Evolutionary conservation across 441 rosid species (phyloP).

Genomic region (Euphorbia corollata): DNA sequence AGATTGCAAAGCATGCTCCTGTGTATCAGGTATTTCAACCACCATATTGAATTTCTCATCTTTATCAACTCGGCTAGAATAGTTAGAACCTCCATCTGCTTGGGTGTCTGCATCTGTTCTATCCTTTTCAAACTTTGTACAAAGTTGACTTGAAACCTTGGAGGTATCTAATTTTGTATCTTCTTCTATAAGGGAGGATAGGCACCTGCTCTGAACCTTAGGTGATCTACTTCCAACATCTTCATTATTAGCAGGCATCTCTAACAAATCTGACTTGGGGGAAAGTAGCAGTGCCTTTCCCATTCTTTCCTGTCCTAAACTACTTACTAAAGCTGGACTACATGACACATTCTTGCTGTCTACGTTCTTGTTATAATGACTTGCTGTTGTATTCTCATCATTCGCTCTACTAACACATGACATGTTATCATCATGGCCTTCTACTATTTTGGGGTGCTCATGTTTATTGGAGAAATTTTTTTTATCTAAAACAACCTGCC

Average conservation of each 20-base stretch:
- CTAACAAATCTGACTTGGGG: conserved; percentile 30
- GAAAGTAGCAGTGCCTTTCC: conserved; percentile 26
- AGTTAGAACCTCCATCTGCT: conserved; percentile 29
- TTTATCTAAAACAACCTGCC: conserved; percentile 23
- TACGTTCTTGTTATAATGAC: conserved; percentile 27
- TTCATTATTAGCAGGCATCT: conserved; percentile 29
- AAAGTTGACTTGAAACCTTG: conserved; percentile 24
- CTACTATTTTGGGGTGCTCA: conserved; percentile 41
- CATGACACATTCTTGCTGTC: conserved; percentile 36
- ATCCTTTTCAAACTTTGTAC: conserved; percentile 32
- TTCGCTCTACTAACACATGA: conserved; percentile 40
- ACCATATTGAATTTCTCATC: conserved; percentile 33
- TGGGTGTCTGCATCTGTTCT: conserved; percentile 29
- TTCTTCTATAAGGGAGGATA: conserved; percentile 17
- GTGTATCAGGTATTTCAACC: conserved; percentile 32
- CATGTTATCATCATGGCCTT: conserved; percentile 53
- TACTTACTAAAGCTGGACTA: conserved; percentile 41
- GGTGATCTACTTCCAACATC: conserved; percentile 28
- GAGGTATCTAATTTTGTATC: conserved; percentile 22
- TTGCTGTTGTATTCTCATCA: conserved; percentile 27
- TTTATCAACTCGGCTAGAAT: conserved; percentile 34
- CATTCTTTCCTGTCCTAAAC: conserved; percentile 36
- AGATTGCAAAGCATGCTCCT: conserved; percentile 35
- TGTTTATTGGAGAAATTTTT: conserved; percentile 25
- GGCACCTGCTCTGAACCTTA: conserved; percentile 25